These are phyloP conservation scores for Miscanthus lutarioriparius DNA, from an alignment of 176 grass and related monocot species.

Conservation along the genomic window DNA sequence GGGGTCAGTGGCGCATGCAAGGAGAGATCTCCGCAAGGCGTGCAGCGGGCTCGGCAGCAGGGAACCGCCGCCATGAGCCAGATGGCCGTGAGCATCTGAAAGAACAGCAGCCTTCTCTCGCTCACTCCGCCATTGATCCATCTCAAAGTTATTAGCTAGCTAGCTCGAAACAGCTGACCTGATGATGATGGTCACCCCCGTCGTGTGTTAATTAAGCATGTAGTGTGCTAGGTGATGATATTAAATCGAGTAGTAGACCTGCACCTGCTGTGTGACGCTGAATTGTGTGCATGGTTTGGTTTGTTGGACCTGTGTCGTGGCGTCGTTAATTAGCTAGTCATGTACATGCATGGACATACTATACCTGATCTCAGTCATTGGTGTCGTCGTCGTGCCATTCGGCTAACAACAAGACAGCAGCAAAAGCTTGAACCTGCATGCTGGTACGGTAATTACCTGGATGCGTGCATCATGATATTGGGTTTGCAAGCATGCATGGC, in stretches of 20 bases:
- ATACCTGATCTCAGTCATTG: constrained; percentile 10
- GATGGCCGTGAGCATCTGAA: constrained; percentile 52
- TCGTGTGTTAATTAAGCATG: constrained; percentile 1
- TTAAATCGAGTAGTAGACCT: constrained; percentile 11
- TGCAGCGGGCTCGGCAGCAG: constrained; percentile 26
- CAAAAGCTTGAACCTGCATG: background rate
- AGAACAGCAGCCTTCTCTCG: no score
- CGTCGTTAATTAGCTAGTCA: constrained; percentile 2
- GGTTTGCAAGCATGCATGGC: no score
- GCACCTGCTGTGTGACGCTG: constrained; percentile 10
- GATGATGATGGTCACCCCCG: background rate
- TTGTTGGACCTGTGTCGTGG: background rate
- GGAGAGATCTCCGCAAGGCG: constrained; percentile 10
- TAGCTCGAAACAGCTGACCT: constrained; percentile 21
- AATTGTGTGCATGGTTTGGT: constrained; percentile 24
- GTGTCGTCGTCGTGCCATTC: constrained; percentile 23
- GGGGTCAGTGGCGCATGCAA: constrained; percentile 34
- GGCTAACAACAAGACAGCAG: constrained; percentile 18
- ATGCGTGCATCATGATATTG: no score
- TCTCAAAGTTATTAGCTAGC: background rate
- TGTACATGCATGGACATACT: constrained; percentile 37
- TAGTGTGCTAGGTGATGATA: constrained; percentile 35
- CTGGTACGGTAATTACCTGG: no score
- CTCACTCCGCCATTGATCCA: background rate
- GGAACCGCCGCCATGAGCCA: constrained; percentile 37